Percentiles rank a stretch among this genome's conserved stretches.
Conservation (phyloP, 192 early-diverging fungal genomes). For the Podila epigama region DNA sequence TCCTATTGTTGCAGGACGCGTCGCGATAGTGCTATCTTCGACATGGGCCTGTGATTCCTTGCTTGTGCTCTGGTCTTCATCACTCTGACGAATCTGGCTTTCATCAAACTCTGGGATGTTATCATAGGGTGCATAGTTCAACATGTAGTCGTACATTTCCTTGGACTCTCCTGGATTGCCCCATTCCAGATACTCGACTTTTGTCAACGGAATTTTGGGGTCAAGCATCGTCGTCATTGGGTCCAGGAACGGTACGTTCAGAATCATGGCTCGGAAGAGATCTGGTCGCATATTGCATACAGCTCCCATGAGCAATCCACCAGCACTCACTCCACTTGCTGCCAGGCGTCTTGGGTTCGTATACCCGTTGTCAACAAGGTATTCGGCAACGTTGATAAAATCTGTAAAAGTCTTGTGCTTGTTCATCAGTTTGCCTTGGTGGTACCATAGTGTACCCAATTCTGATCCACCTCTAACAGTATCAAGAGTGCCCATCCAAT, state of each 20-base stretch:
- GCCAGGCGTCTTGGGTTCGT: conserved; percentile 63
- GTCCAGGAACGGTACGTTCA: conserved; percentile 87
- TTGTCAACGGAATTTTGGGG: conserved; percentile 73
- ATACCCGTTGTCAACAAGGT: conserved; percentile 65
- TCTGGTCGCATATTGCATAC: conserved; percentile 62
- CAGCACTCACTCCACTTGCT: conserved; percentile 77
- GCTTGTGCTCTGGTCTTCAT: neutral
- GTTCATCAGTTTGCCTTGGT: conserved; percentile 70
- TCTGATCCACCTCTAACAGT: conserved; percentile 84
- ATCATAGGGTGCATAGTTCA: conserved; percentile 75
- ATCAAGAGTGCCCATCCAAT: too few species aligned
- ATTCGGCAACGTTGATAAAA: conserved; percentile 71
- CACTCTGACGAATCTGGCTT: neutral
- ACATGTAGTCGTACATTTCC: conserved; percentile 63
- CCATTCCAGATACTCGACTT: conserved; percentile 80
- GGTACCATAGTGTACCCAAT: conserved; percentile 80
- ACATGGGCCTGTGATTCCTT: neutral
- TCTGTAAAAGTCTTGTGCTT: conserved; percentile 81
- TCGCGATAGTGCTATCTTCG: too few species aligned
- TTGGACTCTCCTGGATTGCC: conserved; percentile 67
- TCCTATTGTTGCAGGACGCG: neutral
- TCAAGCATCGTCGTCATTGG: conserved; percentile 87
- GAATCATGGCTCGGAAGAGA: conserved; percentile 76
- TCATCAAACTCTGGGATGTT: conserved; percentile 52
- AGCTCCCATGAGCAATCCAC: conserved; percentile 76